Conservation (phyloP, 257 asterid genomes). For the Ehretia macrophylla region DNA sequence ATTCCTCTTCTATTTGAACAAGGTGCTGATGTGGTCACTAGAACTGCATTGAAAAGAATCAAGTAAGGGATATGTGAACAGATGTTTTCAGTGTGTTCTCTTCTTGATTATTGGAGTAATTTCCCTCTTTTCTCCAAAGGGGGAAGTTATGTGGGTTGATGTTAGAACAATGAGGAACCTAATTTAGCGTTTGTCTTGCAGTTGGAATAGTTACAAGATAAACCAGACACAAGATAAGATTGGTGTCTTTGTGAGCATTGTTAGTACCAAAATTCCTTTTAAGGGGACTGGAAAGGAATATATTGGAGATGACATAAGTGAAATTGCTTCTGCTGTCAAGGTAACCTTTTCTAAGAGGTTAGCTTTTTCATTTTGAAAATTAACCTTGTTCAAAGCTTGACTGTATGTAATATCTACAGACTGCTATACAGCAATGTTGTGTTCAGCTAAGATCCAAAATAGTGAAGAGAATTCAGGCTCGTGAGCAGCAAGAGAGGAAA, state of each 20-base stretch:
- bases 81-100: conserved; percentile 3
- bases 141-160: not conserved
- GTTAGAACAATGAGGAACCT: conserved; percentile 7
- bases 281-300: conserved; percentile 96
- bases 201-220: conserved; percentile 90
- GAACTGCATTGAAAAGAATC: conserved; percentile 84
- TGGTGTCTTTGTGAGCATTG: conserved; percentile 90
- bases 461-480: conserved; percentile 87
- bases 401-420: conserved; percentile 38
- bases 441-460: conserved; percentile 75
- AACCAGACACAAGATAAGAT: conserved; percentile 88
- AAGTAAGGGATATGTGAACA: conserved; percentile 40
- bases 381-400: conserved; percentile 10
- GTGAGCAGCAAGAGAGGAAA: conserved; percentile 95
- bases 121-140: not conserved
- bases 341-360: conserved; percentile 24
- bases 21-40: conserved; percentile 95
- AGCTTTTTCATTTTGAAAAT: not conserved
- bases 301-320: conserved; percentile 92
- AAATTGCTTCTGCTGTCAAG: conserved; percentile 91
- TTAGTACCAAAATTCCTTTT: conserved; percentile 90
- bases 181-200: conserved; percentile 27
- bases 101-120: too few relatives aligned
- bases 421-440: conserved; percentile 81
- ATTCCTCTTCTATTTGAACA: conserved; percentile 93